phyloP scores from a whole-genome alignment of 352 stramenopile genomes.

The Pythium apleroticum region DNA sequence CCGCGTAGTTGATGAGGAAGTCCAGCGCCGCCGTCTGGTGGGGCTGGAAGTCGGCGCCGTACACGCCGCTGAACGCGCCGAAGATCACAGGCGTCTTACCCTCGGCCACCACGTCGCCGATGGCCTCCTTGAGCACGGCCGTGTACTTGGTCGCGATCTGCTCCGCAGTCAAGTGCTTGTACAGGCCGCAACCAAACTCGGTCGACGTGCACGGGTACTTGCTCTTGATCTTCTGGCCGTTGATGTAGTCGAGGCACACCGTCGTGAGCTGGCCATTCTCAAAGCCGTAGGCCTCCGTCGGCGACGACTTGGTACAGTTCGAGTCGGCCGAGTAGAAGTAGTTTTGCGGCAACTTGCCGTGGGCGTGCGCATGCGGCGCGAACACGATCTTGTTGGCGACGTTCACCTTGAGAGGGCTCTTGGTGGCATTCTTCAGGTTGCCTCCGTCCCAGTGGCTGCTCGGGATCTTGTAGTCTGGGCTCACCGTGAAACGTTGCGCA shows the following conservation, averaged over 20 bases:
- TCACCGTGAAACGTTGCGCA: slow-evolving; percentile 38
- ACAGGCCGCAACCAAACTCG: slow-evolving; percentile 41
- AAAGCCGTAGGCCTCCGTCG: slow-evolving; percentile 27
- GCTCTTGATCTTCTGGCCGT: slow-evolving; percentile 38
- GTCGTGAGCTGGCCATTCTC: slow-evolving; percentile 12
- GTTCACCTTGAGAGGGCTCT: slow-evolving; percentile 41
- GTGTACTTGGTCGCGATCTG: slow-evolving; percentile 38
- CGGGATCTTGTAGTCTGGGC: slow-evolving; percentile 38
- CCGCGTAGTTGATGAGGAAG: slow-evolving; percentile 60
- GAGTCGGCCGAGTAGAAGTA: slow-evolving; percentile 51
- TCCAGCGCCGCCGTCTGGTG: slow-evolving; percentile 59
- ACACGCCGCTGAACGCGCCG: slow-evolving; percentile 66
- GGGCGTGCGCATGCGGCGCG: slow-evolving; percentile 59
- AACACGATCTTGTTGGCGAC: slow-evolving; percentile 64
- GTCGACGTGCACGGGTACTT: slow-evolving; percentile 38
- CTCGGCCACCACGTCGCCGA: slow-evolving; percentile 36
- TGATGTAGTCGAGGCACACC: slow-evolving; percentile 47
- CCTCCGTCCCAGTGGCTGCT: slow-evolving; percentile 62
- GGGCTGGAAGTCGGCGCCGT: slow-evolving; percentile 42
- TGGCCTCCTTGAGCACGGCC: slow-evolving; percentile 42
- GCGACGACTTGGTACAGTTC: slow-evolving; percentile 40
- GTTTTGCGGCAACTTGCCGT: slow-evolving; percentile 52
- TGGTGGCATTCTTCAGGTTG: slow-evolving; percentile 61
- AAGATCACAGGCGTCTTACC: slow-evolving; percentile 49
- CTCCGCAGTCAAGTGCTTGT: slow-evolving; percentile 36